These are phyloP conservation scores for Hypoxylon sp. DNA, from an alignment of 2,329 filamentous ascomycete genomes.

Conservation along the genomic window DNA sequence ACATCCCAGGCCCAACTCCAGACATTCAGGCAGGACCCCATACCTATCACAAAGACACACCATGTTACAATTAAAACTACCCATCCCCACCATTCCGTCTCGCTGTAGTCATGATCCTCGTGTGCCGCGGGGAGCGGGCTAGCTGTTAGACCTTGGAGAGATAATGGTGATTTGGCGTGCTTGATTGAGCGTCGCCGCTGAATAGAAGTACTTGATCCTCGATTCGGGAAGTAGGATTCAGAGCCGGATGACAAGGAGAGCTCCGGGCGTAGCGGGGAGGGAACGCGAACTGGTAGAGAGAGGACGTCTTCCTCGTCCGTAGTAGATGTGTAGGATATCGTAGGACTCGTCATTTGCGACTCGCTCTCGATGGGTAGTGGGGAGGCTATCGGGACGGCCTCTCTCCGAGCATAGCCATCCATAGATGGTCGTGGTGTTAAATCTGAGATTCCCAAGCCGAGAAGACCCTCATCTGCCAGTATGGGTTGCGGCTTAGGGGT, in stretches of 20 bases:
- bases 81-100: conserved; percentile 99
- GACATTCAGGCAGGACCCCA: conserved; percentile 93
- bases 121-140: conserved; percentile 65
- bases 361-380: conserved; percentile 43
- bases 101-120: conserved; percentile 86
- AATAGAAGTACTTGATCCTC: conserved; percentile 51
- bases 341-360: conserved; percentile 63
- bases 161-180: conserved; percentile 72
- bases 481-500: conserved; percentile 39
- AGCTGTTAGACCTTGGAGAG: conserved; percentile 67
- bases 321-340: conserved; percentile 76
- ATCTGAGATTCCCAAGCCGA: conserved; percentile 66
- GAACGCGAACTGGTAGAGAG: conserved; percentile 69
- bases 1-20: conserved; percentile 99
- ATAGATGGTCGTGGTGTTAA: conserved; percentile 63
- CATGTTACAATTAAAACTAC: conserved; percentile 91
- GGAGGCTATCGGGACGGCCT: conserved; percentile 34
- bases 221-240: conserved; percentile 73
- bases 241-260: conserved; percentile 68
- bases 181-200: conserved; percentile 65
- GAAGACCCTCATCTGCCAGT: conserved; percentile 53
- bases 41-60: conserved; percentile 95
- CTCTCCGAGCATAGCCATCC: conserved; percentile 61
- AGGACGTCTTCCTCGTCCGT: conserved; percentile 88
- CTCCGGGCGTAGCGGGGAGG: conserved; percentile 60